phyloP scores from a whole-genome alignment of 164 flowering plant genomes.

The Macadamia integrifolia region DNA sequence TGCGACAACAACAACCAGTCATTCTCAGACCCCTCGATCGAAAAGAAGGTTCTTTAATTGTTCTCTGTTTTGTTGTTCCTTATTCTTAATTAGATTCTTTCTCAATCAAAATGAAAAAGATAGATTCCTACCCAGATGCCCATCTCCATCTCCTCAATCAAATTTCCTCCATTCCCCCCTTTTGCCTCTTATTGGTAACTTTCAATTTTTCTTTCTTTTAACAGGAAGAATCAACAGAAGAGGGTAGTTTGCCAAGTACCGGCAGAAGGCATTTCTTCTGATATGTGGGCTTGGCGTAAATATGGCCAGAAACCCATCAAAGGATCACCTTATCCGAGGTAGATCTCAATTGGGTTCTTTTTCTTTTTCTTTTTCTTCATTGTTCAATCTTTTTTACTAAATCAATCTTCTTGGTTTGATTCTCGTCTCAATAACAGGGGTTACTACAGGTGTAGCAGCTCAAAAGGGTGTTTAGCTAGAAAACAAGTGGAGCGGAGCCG shows the following conservation, averaged over 20 bases:
- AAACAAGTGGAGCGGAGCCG: conserved; percentile 93
- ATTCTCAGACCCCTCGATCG: conserved; percentile 39
- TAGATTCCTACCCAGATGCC: no score
- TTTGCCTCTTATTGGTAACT: conserved; percentile 1
- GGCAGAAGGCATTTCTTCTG: conserved; percentile 71
- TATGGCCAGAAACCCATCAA: conserved; percentile 98
- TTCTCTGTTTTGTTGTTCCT: no score
- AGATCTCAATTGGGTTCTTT: neutral
- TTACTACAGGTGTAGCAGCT: conserved; percentile 93
- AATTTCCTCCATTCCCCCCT: neutral
- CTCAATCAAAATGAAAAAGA: no score
- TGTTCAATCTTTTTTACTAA: neutral
- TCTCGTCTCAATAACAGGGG: conserved; percentile 46
- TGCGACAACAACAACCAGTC: neutral
- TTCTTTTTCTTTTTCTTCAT: neutral
- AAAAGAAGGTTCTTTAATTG: conserved; percentile 56
- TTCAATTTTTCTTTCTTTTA: neutral
- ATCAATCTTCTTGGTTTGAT: neutral
- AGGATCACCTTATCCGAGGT: conserved; percentile 98
- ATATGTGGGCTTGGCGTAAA: conserved; percentile 95
- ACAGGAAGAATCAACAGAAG: conserved; percentile 77
- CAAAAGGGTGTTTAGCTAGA: conserved; percentile 90
- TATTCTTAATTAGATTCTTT: no score
- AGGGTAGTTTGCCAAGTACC: conserved; percentile 74
- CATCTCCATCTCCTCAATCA: neutral